Conservation (phyloP, 768 basidiomycete genomes). For the Pleurotus giganteus region DNA sequence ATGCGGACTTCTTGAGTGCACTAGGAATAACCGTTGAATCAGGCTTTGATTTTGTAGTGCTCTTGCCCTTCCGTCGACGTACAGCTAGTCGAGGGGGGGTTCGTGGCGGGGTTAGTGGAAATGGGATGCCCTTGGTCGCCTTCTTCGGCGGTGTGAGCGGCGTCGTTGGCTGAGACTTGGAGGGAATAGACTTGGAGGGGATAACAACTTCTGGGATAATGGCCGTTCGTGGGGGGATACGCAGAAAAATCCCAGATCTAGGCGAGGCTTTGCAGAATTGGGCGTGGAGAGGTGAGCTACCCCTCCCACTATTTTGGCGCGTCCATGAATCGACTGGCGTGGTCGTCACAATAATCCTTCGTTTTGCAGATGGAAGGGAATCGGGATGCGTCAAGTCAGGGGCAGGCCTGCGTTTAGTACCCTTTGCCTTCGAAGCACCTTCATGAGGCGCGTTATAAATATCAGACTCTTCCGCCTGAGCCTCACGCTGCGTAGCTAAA, state of each 20-base stretch:
- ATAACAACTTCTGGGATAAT: conserved; percentile 3
- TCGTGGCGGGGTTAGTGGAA: neutral
- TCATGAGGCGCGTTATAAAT: conserved; percentile 3
- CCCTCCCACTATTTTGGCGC: neutral
- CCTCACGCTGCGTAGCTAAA: conserved; percentile 13
- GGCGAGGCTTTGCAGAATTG: neutral
- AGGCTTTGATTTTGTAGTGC: no score
- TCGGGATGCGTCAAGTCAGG: neutral
- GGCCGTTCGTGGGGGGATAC: conserved; percentile 1
- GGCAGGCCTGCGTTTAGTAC: conserved; percentile 3
- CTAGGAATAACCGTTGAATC: no score
- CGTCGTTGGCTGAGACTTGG: neutral
- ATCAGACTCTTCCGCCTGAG: no score
- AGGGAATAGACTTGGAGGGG: no score
- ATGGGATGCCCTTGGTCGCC: neutral
- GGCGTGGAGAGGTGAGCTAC: neutral
- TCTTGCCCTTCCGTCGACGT: no score
- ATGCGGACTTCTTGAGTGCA: no score
- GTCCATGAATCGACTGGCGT: neutral
- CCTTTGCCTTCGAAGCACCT: neutral
- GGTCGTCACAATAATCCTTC: neutral
- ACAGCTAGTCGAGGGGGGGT: neutral
- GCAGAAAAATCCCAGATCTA: neutral
- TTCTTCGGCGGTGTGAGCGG: neutral
- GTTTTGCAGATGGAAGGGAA: neutral